These are phyloP conservation scores for Metschnikowia continentalis DNA, from an alignment of 805 yeast species.

Conservation along the genomic window DNA sequence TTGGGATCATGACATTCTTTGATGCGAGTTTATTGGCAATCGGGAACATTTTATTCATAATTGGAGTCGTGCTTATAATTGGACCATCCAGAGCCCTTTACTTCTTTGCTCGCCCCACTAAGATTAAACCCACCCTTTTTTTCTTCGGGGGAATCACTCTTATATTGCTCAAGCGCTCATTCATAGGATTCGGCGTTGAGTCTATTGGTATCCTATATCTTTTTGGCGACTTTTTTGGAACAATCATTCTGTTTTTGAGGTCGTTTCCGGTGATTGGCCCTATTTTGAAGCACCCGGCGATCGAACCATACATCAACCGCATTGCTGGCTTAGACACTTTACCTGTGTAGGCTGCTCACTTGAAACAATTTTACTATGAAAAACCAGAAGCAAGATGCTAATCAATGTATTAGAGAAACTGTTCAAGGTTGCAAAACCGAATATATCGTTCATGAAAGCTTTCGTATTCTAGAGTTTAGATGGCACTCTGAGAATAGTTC, in stretches of 20 bases:
- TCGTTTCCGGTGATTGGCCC: slow-evolving; percentile 88
- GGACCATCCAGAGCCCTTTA: slow-evolving; percentile 80
- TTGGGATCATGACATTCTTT: slow-evolving; percentile 82
- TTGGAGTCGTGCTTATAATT: slow-evolving; percentile 81
- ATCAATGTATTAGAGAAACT: not conserved
- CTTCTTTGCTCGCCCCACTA: slow-evolving; percentile 83
- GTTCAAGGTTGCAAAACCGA: not conserved
- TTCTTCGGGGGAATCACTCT: slow-evolving; percentile 71
- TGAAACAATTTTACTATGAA: not conserved
- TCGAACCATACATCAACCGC: slow-evolving; percentile 65
- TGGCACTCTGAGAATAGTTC: not conserved
- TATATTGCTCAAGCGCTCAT: slow-evolving; percentile 71
- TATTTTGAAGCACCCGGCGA: slow-evolving; percentile 66
- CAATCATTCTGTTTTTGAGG: slow-evolving; percentile 80
- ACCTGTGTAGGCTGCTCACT: slow-evolving; percentile 23
- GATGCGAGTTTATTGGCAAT: slow-evolving; percentile 86
- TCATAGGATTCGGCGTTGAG: slow-evolving; percentile 81
- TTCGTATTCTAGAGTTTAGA: slow-evolving; percentile 2
- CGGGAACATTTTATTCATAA: slow-evolving; percentile 75
- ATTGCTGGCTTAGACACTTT: slow-evolving; percentile 41
- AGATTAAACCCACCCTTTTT: slow-evolving; percentile 81
- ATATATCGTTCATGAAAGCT: not conserved
- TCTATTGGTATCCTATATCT: slow-evolving; percentile 84
- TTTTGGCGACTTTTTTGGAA: slow-evolving; percentile 88
- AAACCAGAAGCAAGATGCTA: not conserved